Evolutionary conservation across 257 asterid genomes (phyloP), one percentile per base, ranked within the genome.

Genomic region (Hygrophila difformis): DNA sequence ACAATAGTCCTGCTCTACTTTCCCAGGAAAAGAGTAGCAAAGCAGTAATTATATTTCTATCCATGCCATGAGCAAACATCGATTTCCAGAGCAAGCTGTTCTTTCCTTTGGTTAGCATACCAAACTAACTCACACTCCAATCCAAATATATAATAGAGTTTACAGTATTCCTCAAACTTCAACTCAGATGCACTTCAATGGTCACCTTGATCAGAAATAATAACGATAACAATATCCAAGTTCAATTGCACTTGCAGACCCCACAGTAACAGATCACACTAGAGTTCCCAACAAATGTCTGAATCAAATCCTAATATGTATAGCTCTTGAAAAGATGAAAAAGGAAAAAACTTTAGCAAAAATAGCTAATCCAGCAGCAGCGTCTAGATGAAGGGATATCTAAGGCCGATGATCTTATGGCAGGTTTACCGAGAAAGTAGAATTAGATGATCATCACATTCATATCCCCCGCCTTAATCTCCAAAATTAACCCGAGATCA

Each of bases 11-110:
- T n/a, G n/a, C n/a, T n/a, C n/a, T n/a, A n/a, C 56, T 70, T 57
- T 44, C 57, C 58, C 45, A 21, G 34, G 21, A 67, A 60, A 68
- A 71, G 71, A 72, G 70, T 60, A 39, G 62, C 60, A 68, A 74
- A 71, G 62, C 66, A 58, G n/a, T n/a, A n/a, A 66, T 57, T 71
- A 64, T 50, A 48, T 53, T 60, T 68, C 49, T 65, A 73, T 60
- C 76, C 93, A 81, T 73, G 68, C 74, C 77, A 78, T 81, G 76
- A 64, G 78, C 66, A 83, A 78, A 66, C 85, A 75, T 56, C 59
- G 76, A 73, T 78, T 67, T 66, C 69, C 64, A 60, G 65, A 47
- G 56, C 74, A 26, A 73, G 62, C 50, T 49, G 60, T 43, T 47
- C 71, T 56, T 59, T 42, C 64, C 53, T 35, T 53, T 19, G 23